These are phyloP conservation scores for Euphorbia corollata DNA, from an alignment of 441 rosid species.

Conservation along the genomic window DNA sequence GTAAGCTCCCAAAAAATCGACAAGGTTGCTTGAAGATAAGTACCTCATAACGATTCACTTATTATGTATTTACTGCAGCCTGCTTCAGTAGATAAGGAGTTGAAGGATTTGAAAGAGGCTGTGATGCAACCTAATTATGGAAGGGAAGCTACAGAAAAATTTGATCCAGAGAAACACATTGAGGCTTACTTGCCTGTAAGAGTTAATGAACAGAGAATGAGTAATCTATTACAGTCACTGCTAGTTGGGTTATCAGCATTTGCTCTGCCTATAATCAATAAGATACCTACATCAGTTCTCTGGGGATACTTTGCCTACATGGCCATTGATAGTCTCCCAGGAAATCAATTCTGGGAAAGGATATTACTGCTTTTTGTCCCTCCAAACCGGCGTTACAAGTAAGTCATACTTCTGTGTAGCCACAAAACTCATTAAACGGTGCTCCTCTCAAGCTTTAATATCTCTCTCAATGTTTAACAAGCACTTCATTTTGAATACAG, in stretches of 20 bases:
- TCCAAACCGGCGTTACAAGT: conserved; percentile 68
- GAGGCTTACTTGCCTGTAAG: conserved; percentile 68
- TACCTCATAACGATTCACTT: conserved; percentile 10
- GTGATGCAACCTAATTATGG: conserved; percentile 48
- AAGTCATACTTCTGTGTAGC: conserved; percentile 20
- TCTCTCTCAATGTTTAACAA: not conserved
- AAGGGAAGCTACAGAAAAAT: conserved; percentile 35
- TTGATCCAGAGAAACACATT: conserved; percentile 60
- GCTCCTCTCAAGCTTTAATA: not conserved
- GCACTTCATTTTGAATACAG: not conserved
- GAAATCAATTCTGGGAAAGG: conserved; percentile 88
- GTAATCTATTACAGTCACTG: conserved; percentile 68
- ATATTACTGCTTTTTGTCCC: conserved; percentile 59
- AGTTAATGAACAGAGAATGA: conserved; percentile 76
- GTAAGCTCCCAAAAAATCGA: conserved; percentile 27
- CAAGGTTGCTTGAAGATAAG: not conserved
- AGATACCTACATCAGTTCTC: conserved; percentile 72
- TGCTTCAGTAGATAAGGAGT: conserved; percentile 43
- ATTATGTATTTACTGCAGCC: conserved; percentile 24
- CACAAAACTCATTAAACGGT: not conserved
- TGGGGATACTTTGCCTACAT: conserved; percentile 91
- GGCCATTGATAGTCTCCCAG: conserved; percentile 91
- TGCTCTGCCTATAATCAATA: conserved; percentile 56
- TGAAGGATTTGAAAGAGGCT: conserved; percentile 55
- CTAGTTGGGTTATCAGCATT: conserved; percentile 49